A percentile compares a stretch with the other conserved stretches of the same genome.
phyloP scores from a whole-genome alignment of 768 basidiomycete genomes.

The Mycena kentingensis region DNA sequence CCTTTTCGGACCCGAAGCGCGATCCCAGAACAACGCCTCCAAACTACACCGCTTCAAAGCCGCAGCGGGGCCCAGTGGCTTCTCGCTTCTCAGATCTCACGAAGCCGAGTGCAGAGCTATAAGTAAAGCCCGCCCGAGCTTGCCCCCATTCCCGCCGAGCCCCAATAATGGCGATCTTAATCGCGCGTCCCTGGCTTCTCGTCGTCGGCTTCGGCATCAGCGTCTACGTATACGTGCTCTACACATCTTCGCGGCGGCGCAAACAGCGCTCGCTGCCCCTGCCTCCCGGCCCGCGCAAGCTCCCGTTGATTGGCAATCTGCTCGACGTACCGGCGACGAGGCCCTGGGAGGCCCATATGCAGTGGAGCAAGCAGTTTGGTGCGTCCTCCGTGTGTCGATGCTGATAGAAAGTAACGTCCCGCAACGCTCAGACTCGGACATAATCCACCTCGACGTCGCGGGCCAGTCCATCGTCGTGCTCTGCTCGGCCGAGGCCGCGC shows the following conservation, averaged over 20 bases:
- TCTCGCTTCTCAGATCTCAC: no score
- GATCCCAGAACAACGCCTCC: no score
- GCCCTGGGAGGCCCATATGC: conserved; percentile 44
- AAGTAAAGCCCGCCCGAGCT: no score
- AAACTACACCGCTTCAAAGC: no score
- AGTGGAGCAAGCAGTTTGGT: conserved; percentile 48
- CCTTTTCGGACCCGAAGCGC: no score
- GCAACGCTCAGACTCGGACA: conserved; percentile 30
- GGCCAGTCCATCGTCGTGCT: conserved; percentile 34
- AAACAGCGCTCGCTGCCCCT: conserved; percentile 29
- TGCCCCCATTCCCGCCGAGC: no score
- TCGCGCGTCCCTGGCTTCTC: background rate
- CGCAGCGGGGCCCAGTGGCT: no score
- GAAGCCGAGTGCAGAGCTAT: no score
- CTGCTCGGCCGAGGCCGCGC: conserved; percentile 34
- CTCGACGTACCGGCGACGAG: conserved; percentile 43
- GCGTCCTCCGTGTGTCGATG: background rate
- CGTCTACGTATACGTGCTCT: background rate
- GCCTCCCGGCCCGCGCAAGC: conserved; percentile 44
- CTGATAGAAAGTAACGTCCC: background rate
- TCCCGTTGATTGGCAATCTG: conserved; percentile 48
- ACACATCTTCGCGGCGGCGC: no score
- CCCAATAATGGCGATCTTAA: no score
- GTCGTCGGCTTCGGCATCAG: background rate
- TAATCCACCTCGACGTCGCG: conserved; percentile 31